Evolutionary conservation across 192 early-diverging fungal species (phyloP).

Genomic region (Mortierella antarctica): DNA sequence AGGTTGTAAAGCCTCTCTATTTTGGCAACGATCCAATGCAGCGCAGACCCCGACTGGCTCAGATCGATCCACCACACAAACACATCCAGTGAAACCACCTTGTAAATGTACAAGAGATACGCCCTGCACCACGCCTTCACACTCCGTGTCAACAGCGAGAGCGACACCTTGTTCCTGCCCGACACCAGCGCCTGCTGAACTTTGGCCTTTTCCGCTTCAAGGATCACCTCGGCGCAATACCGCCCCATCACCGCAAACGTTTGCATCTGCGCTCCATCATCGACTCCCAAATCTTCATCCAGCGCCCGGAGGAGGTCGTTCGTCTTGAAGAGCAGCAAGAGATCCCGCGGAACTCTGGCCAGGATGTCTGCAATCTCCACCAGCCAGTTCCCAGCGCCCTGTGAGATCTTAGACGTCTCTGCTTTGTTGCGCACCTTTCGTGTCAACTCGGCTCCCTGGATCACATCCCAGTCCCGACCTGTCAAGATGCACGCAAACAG

Average conservation of each 20-base stretch:
- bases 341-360: conserved; percentile 79
- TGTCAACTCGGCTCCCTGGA: conserved; percentile 76
- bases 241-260: conserved; percentile 42
- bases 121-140: conserved; percentile 24
- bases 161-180: neutral
- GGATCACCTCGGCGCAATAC: conserved; percentile 32
- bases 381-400: conserved; percentile 51
- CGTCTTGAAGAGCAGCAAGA: conserved; percentile 89
- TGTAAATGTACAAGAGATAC: conserved; percentile 19
- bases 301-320: conserved; percentile 87
- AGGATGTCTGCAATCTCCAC: conserved; percentile 83
- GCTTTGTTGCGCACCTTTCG: conserved; percentile 32
- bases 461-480: conserved; percentile 66
- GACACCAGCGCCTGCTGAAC: neutral
- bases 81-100: conserved; percentile 21
- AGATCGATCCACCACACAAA: conserved; percentile 44
- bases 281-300: conserved; percentile 58
- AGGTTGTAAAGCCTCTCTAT: neutral
- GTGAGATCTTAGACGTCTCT: conserved; percentile 27
- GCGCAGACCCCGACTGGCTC: conserved; percentile 13
- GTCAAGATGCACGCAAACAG: conserved; percentile 91
- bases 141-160: conserved; percentile 2
- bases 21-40: conserved; percentile 14
- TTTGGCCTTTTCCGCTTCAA: conserved; percentile 22
- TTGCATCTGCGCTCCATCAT: conserved; percentile 38